Evolutionary conservation across 225 moss, liverwort and hornwort genomes (phyloP).

Genomic region (Polytrichum formosum): DNA sequence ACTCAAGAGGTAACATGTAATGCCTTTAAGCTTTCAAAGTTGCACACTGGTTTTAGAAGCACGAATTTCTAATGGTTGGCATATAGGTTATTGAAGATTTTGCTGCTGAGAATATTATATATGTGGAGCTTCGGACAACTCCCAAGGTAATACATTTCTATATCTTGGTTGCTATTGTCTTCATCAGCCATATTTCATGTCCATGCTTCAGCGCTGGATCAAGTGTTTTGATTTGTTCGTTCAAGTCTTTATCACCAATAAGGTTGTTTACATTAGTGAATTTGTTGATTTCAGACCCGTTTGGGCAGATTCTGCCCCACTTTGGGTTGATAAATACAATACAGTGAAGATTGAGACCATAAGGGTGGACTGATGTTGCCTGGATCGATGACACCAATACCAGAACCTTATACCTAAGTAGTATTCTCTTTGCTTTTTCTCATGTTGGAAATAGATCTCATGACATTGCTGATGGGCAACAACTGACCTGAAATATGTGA

Average conservation of each 20-base stretch:
- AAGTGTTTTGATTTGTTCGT: too few relatives aligned
- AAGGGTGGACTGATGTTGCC: too few relatives aligned
- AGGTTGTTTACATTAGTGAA: neutral
- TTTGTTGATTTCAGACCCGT: neutral
- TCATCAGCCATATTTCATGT: neutral
- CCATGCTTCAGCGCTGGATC: too few relatives aligned
- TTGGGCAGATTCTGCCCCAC: neutral
- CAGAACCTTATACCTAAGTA: too few relatives aligned
- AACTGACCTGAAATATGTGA: too few relatives aligned
- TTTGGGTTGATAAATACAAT: too few relatives aligned
- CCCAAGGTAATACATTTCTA: constrained; percentile 57
- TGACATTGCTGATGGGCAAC: too few relatives aligned
- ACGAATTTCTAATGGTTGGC: constrained; percentile 3
- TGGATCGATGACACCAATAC: too few relatives aligned
- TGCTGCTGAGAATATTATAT: constrained; percentile 74
- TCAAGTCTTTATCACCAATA: too few relatives aligned
- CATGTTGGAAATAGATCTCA: too few relatives aligned
- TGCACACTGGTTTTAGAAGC: neutral
- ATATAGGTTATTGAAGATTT: constrained; percentile 84
- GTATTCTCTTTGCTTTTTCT: too few relatives aligned
- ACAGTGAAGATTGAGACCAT: too few relatives aligned
- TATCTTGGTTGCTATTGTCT: neutral
- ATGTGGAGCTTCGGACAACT: constrained; percentile 81
- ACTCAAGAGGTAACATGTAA: constrained; percentile 60
- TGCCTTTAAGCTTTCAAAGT: neutral